phyloP scores from a whole-genome alignment of 495 filamentous ascomycete genomes.

The Hypoxylon trugodes region DNA sequence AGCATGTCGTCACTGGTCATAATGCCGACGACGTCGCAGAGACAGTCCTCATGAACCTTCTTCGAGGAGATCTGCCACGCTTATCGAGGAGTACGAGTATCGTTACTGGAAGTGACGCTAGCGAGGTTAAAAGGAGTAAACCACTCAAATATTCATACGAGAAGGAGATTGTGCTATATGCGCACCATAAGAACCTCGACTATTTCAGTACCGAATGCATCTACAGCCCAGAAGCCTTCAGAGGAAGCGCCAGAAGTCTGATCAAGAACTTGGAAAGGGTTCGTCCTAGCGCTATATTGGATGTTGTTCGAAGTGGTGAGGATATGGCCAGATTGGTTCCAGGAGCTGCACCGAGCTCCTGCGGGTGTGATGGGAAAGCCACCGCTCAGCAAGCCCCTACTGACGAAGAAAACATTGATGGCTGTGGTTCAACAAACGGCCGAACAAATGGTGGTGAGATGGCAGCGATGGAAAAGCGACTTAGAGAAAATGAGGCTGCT shows the following conservation, averaged over 20 bases:
- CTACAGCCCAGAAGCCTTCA: conserved; percentile 97
- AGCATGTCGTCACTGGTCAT: conserved; percentile 96
- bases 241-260: conserved; percentile 86
- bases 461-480: conserved; percentile 87
- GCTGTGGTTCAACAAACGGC: conserved; percentile 80
- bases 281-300: conserved; percentile 89
- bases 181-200: conserved; percentile 93
- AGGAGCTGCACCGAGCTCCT: conserved; percentile 51
- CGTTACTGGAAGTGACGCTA: conserved; percentile 76
- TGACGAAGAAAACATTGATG: conserved; percentile 70
- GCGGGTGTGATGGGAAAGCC: conserved; percentile 48
- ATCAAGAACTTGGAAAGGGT: conserved; percentile 96
- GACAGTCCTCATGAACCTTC: conserved; percentile 96
- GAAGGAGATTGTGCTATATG: conserved; percentile 98
- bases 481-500: conserved; percentile 73
- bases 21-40: conserved; percentile 99
- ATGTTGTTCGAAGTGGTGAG: conserved; percentile 93
- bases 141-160: conserved; percentile 98
- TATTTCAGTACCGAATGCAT: conserved; percentile 99
- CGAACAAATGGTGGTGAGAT: conserved; percentile 80
- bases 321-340: conserved; percentile 93
- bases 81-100: conserved; percentile 92
- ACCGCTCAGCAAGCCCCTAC: conserved; percentile 42
- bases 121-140: conserved; percentile 89
- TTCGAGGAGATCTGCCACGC: conserved; percentile 88